Evolutionary conservation across 1,284 basidiomycete species (phyloP).

Genomic region (Melampsora americana): DNA sequence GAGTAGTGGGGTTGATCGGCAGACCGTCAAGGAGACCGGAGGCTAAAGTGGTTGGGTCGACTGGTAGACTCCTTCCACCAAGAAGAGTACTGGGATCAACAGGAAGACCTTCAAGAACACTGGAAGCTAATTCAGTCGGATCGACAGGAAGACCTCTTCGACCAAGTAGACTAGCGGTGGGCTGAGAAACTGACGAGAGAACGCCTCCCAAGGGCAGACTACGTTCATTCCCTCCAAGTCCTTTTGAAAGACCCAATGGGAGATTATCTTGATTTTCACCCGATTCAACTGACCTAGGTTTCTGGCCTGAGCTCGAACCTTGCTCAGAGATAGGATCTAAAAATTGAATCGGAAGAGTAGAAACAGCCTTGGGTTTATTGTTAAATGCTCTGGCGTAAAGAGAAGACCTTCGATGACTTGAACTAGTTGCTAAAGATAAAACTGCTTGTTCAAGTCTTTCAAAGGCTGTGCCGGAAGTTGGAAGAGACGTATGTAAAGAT

Average conservation of each 20-base stretch:
- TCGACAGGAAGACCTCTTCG: not conserved
- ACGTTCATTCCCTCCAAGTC: not conserved
- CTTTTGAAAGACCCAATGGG: not conserved
- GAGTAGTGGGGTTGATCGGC: not conserved
- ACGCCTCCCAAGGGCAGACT: not conserved
- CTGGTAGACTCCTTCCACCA: not conserved
- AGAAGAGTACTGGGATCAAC: not conserved
- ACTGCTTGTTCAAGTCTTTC: slow-evolving; percentile 6
- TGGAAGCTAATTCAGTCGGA: not conserved
- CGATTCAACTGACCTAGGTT: not conserved
- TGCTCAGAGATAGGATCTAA: not conserved
- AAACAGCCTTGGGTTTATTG: not conserved
- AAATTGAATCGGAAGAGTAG: slow-evolving; percentile 9
- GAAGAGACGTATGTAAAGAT: not conserved
- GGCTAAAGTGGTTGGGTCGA: not conserved
- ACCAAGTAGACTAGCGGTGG: not conserved
- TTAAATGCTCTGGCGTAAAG: not conserved
- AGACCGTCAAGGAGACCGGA: not conserved
- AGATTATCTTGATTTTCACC: not conserved
- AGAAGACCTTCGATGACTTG: not conserved
- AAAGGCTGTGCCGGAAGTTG: not conserved
- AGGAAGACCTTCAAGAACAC: not conserved
- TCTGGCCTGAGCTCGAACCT: not conserved
- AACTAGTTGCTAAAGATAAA: not conserved
- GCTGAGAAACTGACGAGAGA: not conserved